Evolutionary conservation across 345 rosid genomes (phyloP).

Genomic region (Populus nigra): DNA sequence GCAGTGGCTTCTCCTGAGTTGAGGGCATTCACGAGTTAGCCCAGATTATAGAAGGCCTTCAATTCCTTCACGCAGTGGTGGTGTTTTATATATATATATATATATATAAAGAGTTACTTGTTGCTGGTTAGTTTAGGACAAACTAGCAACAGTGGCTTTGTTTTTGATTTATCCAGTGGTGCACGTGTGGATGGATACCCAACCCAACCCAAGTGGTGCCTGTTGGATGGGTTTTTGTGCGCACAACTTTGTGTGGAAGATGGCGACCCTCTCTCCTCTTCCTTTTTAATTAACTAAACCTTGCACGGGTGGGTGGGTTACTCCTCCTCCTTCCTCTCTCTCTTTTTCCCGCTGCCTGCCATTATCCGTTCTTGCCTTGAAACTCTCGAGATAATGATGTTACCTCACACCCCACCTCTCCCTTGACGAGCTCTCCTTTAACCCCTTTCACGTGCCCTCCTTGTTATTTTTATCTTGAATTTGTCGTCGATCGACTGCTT

Average conservation of each 20-base stretch:
- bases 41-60: too few relatives aligned
- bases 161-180: too few relatives aligned
- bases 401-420: not conserved
- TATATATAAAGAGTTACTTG: too few relatives aligned
- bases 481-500: too few relatives aligned
- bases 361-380: not conserved
- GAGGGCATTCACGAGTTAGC: not conserved
- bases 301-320: constrained; percentile 4
- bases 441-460: not conserved
- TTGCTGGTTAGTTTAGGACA: too few relatives aligned
- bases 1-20: not conserved
- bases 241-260: constrained; percentile 47
- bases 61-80: too few relatives aligned
- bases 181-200: too few relatives aligned
- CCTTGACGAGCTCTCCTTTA: too few relatives aligned
- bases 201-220: constrained; percentile 24
- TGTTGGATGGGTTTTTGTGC: constrained; percentile 38
- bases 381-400: constrained; percentile 11
- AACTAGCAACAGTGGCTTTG: too few relatives aligned
- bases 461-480: too few relatives aligned
- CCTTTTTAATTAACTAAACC: not conserved
- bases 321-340: too few relatives aligned
- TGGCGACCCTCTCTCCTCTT: constrained; percentile 11
- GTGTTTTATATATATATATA: too few relatives aligned
- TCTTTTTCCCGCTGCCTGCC: not conserved